These are phyloP conservation scores for Dichotomocladium elegans DNA, from an alignment of 371 early-diverging fungal species.

Conservation along the genomic window DNA sequence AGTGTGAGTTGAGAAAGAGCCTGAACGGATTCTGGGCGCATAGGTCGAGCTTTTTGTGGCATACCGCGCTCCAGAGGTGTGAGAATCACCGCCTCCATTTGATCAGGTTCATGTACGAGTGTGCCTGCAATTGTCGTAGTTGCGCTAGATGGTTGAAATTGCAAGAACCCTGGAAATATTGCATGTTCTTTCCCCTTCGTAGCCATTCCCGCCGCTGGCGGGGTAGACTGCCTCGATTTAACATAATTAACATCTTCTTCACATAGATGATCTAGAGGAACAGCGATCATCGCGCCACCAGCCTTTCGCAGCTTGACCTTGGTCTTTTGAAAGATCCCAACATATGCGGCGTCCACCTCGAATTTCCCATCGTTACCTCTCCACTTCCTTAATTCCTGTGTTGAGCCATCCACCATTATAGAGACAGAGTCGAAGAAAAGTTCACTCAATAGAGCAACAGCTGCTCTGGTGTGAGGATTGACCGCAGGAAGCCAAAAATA, in stretches of 20 bases:
- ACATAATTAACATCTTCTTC: slow-evolving; percentile 32
- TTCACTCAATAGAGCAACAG: no score
- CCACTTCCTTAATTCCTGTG: slow-evolving; percentile 16
- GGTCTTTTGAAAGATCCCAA: slow-evolving; percentile 31
- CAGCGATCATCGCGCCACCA: slow-evolving; percentile 31
- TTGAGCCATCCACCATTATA: background rate
- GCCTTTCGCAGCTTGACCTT: slow-evolving; percentile 37
- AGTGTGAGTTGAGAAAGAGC: slow-evolving; percentile 21
- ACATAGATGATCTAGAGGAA: slow-evolving; percentile 32
- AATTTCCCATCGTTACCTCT: slow-evolving; percentile 36
- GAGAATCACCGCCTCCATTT: background rate
- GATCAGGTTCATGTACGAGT: background rate
- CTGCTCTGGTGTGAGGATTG: no score
- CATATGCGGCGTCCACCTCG: slow-evolving; percentile 30
- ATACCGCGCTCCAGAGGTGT: slow-evolving; percentile 2
- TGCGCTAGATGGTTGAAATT: background rate
- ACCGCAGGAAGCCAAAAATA: no score
- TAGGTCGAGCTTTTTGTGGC: slow-evolving; percentile 15
- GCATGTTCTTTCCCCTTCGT: background rate
- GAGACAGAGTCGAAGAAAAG: background rate
- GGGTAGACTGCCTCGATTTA: background rate
- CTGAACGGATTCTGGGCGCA: slow-evolving; percentile 14
- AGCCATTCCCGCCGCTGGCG: background rate
- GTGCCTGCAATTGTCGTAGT: background rate
- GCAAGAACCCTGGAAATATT: background rate